Evolutionary conservation across 371 early-diverging fungal genomes (phyloP).

Genomic region (Mycotypha africana): DNA sequence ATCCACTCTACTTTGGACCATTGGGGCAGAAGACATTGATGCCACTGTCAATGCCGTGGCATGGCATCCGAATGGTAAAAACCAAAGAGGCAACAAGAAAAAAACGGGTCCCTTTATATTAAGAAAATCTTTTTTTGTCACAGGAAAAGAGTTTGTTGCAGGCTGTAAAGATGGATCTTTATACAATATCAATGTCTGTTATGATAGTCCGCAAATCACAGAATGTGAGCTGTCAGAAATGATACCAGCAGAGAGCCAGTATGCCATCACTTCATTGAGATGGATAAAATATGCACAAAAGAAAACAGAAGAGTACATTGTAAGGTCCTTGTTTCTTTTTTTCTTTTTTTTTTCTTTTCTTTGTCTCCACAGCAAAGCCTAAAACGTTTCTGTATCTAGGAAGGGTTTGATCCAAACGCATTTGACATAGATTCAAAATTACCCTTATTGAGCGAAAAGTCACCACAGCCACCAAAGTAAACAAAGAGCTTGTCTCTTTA

Average conservation of each 20-base stretch:
- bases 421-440: constrained; percentile 11
- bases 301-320: constrained; percentile 11
- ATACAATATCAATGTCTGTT: constrained; percentile 12
- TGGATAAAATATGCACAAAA: constrained; percentile 13
- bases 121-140: neutral
- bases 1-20: constrained; percentile 6
- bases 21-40: neutral
- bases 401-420: constrained; percentile 13
- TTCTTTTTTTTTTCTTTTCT: neutral
- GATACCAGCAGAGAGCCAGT: neutral
- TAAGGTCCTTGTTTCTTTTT: neutral
- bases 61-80: constrained; percentile 18
- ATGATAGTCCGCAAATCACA: no score
- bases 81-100: no score
- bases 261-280: constrained; percentile 1
- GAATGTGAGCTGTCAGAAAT: no score
- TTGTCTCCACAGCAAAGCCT: no score
- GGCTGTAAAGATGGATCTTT: constrained; percentile 15
- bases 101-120: no score
- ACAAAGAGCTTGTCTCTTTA: no score
- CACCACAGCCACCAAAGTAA: constrained; percentile 15
- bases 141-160: constrained; percentile 17
- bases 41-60: constrained; percentile 3
- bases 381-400: no score
- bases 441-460: constrained; percentile 6